Base-by-base conservation (phyloP, 2,329 filamentous ascomycete genomes). In the Xylaria arbuscula region DNA sequence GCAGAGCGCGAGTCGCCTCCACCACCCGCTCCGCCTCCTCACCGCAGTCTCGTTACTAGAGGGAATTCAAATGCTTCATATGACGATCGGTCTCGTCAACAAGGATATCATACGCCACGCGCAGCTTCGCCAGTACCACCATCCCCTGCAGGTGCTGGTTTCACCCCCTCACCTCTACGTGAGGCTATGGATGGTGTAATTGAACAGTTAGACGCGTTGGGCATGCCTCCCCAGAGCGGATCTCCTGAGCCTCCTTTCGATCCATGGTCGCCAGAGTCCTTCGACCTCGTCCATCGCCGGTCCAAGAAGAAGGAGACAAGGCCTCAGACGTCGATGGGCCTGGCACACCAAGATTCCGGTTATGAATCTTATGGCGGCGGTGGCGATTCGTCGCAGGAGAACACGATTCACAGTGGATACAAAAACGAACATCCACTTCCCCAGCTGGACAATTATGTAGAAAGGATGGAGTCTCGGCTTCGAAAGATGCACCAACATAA, bases 171-270 rank as follows among this genome's bases (percentile, higher is more conserved):
- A 2, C 96, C 96, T 0, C 83, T 99, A 2, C 88, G 96, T 67
- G 93, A 94, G 79, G 96, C 96, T 0, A 99, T 99, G 94, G 95
- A 98, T 77, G 95, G 97, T 79, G 94, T 99, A 3, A 98, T 98
- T 89, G 93, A 96, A 72, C 97, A 96, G 64, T 81, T 99, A 51
- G 91, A 97, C 77, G 94, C 94, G 68, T 93, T 99, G 84, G 91
- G 91, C 19, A 84, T 90, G 73, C 83, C 87, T 50, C 85, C 86
- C 64, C 82, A 86, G 24, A 84, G 70, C 75, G 85, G 87, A 40
- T 85, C 87, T 34, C 86, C 88, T 0, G 85, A 88, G 50, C 82
- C 86, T 0, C 83, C 87, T 0, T 80, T 89, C 9, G 89, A 93
- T 76, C 90, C 94, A 4, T 99, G 96, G 96, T 96, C 94, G 0